These are phyloP conservation scores for Nicotiana attenuata DNA, from an alignment of 257 asterid genomes.

Conservation along the genomic window DNA sequence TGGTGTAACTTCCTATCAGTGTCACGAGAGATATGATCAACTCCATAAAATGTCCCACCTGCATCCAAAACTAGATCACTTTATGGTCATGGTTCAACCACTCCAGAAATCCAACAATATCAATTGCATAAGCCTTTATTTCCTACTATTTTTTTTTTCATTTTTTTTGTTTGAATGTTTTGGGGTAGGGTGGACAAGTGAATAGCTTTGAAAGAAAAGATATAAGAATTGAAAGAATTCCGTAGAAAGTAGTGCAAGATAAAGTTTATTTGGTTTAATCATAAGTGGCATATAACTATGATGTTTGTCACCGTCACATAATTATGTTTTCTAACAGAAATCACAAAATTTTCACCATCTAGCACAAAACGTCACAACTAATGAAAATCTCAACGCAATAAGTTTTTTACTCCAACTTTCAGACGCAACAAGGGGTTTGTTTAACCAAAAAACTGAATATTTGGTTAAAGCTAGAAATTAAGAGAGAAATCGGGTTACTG, in stretches of 20 bases:
- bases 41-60: slow-evolving; percentile 33
- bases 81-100: slow-evolving; percentile 42
- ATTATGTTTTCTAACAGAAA: too few species aligned
- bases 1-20: slow-evolving; percentile 9
- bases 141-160: neutral
- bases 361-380: too few species aligned
- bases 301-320: too few species aligned
- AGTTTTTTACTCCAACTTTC: too few species aligned
- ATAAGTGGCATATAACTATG: too few species aligned
- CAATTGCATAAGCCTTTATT: neutral
- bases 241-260: neutral
- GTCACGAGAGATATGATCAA: slow-evolving; percentile 36
- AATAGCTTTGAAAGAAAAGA: neutral
- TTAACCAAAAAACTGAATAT: too few species aligned
- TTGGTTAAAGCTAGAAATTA: too few species aligned
- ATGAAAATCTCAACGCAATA: too few species aligned
- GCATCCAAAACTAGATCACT: slow-evolving; percentile 23
- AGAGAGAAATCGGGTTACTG: too few species aligned
- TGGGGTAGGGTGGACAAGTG: neutral
- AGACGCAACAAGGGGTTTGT: too few species aligned
- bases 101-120: slow-evolving; percentile 12
- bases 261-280: neutral
- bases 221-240: neutral
- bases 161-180: neutral
- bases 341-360: too few species aligned